A percentile compares a stretch with the other conserved stretches of the same genome.
phyloP scores from a whole-genome alignment of 768 basidiomycete genomes.

The Hygrophoropsis aurantiaca region DNA sequence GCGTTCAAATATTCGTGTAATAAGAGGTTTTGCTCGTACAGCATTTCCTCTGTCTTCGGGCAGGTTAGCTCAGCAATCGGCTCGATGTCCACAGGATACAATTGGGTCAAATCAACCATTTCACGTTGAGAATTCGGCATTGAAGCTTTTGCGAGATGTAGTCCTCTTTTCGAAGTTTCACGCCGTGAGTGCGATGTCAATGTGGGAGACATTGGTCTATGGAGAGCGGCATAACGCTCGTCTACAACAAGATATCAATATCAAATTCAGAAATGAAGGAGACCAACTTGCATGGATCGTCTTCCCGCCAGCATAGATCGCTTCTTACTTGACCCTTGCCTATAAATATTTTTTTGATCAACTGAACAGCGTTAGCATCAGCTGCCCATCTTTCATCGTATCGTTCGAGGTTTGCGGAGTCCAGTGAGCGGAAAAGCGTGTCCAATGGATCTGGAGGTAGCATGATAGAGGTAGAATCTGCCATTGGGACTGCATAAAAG shows the following conservation, averaged over 20 bases:
- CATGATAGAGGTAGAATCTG: conserved; percentile 50
- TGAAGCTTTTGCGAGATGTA: conserved; percentile 20
- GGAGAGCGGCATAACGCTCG: conserved; percentile 16
- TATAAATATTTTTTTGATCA: conserved; percentile 14
- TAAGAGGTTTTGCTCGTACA: conserved; percentile 37
- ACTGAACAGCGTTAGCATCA: conserved; percentile 15
- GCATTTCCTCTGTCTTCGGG: conserved; percentile 33
- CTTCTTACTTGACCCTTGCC: conserved; percentile 29
- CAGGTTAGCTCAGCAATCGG: conserved; percentile 27
- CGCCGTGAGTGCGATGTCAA: conserved; percentile 45
- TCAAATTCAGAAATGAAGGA: background rate
- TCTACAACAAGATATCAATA: conserved; percentile 18
- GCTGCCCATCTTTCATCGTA: conserved; percentile 49
- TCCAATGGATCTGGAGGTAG: conserved; percentile 59
- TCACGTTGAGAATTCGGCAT: conserved; percentile 21
- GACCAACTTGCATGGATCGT: conserved; percentile 31
- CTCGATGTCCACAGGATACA: conserved; percentile 28
- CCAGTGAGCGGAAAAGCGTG: conserved; percentile 35
- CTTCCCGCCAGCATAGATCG: conserved; percentile 37
- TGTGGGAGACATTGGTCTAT: conserved; percentile 43
- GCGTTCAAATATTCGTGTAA: conserved; percentile 2
- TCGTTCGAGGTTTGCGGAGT: conserved; percentile 29
- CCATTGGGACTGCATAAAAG: conserved; percentile 43
- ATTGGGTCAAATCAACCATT: conserved; percentile 18
- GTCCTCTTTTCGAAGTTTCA: conserved; percentile 46